Conservation (phyloP, 164 flowering plant species). For the Vitis riparia region DNA sequence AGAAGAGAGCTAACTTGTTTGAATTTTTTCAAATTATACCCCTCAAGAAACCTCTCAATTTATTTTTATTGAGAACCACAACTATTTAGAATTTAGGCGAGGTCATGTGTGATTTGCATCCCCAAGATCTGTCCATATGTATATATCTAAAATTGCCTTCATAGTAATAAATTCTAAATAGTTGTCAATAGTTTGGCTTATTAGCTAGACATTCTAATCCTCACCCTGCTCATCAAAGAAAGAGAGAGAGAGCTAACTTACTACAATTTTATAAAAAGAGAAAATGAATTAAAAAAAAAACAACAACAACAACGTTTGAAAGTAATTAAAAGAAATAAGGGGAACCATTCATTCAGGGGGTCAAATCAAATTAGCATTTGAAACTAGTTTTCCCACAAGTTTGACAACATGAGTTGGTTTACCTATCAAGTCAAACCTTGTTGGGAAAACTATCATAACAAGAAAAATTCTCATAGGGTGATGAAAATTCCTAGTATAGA, state of each 20-base stretch:
- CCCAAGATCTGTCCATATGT: too few species aligned
- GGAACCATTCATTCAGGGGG: too few species aligned
- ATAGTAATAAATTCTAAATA: constrained; percentile 58
- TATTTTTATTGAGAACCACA: too few species aligned
- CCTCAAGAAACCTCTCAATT: too few species aligned
- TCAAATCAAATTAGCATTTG: neutral
- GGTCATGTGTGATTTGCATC: constrained; percentile 23
- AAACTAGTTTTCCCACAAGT: neutral
- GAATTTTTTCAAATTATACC: too few species aligned
- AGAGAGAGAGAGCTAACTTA: neutral
- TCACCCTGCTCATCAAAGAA: constrained; percentile 44
- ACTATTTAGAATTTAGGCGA: constrained; percentile 41
- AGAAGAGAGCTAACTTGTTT: too few species aligned
- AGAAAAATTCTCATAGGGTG: neutral
- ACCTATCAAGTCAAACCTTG: neutral
- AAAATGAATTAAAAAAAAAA: too few species aligned
- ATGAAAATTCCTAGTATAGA: too few species aligned
- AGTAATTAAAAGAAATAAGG: too few species aligned
- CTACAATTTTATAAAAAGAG: too few species aligned
- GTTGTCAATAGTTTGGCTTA: constrained; percentile 58
- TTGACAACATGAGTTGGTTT: neutral
- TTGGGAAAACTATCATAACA: neutral
- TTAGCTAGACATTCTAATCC: constrained; percentile 66
- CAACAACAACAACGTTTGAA: too few species aligned
- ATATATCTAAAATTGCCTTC: constrained; percentile 53